These are phyloP conservation scores for Gossypium arboreum DNA, from an alignment of 345 rosid species.

Conservation along the genomic window DNA sequence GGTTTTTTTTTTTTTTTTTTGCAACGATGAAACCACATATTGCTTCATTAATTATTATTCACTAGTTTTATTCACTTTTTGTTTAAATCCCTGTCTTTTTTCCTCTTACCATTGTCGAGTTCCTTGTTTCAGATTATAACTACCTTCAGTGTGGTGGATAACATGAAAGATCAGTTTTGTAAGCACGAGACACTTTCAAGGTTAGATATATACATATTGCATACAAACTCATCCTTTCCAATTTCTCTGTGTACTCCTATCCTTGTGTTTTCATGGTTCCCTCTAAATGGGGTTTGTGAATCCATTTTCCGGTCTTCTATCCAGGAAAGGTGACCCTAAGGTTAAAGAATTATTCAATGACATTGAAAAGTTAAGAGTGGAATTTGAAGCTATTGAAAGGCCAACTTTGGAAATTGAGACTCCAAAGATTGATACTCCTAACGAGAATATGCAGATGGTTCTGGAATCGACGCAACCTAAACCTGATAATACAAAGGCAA, in stretches of 20 bases:
- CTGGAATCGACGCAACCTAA: not conserved
- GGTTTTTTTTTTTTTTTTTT: not conserved
- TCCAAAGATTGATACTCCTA: slow-evolving; percentile 31
- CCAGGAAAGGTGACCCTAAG: slow-evolving; percentile 63
- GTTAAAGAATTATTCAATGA: slow-evolving; percentile 74
- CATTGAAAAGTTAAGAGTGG: slow-evolving; percentile 61
- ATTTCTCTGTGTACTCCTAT: not conserved
- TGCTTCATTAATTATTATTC: not conserved
- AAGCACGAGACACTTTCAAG: slow-evolving; percentile 45
- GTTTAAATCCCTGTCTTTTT: not conserved
- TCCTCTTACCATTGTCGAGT: not conserved
- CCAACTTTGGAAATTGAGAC: slow-evolving; percentile 74
- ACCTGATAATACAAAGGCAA: slow-evolving; percentile 25
- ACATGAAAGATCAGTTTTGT: slow-evolving; percentile 78
- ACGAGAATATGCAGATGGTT: slow-evolving; percentile 20
- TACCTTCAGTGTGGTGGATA: slow-evolving; percentile 89
- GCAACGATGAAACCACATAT: not conserved
- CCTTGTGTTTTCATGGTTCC: not conserved
- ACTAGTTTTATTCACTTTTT: not conserved
- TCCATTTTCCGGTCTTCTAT: slow-evolving; percentile 9
- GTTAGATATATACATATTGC: slow-evolving; percentile 32
- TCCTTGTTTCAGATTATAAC: slow-evolving; percentile 61
- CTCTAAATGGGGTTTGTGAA: not conserved
- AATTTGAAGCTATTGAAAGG: slow-evolving; percentile 82
- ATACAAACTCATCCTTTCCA: not conserved